These are phyloP conservation scores for Cercospora brassicicola DNA, from an alignment of 2,329 filamentous ascomycete genomes.

Conservation along the genomic window DNA sequence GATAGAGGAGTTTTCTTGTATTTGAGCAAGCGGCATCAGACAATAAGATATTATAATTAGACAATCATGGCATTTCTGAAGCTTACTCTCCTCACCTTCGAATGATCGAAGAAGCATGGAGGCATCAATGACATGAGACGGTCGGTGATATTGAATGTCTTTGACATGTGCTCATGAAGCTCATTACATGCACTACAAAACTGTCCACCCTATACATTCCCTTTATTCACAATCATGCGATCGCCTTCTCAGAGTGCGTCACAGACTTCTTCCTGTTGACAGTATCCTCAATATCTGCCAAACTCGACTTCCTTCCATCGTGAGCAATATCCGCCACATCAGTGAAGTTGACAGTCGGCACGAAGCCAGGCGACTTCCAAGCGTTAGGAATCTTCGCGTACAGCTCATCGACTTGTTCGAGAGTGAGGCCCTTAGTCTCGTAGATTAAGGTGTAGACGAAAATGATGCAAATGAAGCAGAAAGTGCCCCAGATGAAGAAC, in stretches of 20 bases:
- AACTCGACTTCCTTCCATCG: conserved; percentile 31
- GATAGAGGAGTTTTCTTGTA: too few species aligned
- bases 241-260: conserved; percentile 31
- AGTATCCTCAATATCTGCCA: conserved; percentile 37
- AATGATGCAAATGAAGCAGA: conserved; percentile 54
- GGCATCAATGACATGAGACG: background rate
- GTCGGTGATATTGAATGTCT: background rate
- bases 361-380: conserved; percentile 56
- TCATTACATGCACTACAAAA: background rate
- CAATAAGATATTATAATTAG: too few species aligned
- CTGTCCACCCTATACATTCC: background rate
- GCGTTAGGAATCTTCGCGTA: conserved; percentile 65
- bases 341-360: conserved; percentile 50
- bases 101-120: background rate
- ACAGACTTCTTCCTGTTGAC: conserved; percentile 41
- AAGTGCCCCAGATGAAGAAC: conserved; percentile 61
- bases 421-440: conserved; percentile 79
- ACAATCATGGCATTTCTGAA: too few species aligned
- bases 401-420: conserved; percentile 81
- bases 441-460: conserved; percentile 58
- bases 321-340: conserved; percentile 46
- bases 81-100: background rate
- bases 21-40: too few species aligned
- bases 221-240: background rate
- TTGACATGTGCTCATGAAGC: background rate